Evolutionary conservation across 495 filamentous ascomycete species (phyloP), one percentile per base, ranked within the genome.

Genomic region (Penicillium ucsense): DNA sequence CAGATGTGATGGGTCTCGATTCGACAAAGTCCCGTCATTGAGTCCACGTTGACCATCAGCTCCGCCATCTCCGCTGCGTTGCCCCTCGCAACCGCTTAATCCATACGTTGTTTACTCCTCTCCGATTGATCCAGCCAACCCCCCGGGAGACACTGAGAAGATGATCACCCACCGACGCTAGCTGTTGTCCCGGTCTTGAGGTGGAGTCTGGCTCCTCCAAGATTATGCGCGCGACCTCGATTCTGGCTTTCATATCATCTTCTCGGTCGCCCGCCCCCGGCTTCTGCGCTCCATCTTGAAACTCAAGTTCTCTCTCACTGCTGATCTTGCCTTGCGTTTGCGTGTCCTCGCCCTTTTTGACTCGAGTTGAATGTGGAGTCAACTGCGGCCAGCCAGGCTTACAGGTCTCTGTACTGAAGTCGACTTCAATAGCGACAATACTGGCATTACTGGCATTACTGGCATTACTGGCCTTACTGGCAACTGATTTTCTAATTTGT

Each of bases 41-140:
- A 45, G 38, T 36, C 45, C 46, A 49, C 37, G 36, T 53, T 60
- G 42, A 62, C 60, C 60, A 55, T 55, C 48, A 54, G 45, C 45
- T 44, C 36, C 48, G 38, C 36, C 31, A 3, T 10, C 41, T 31
- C 41, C 41, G 41, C 41, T 20, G 28, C 49, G 67, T 71, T 71
- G 68, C 68, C 68, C 64, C 52, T 51, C 49, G 62, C 68, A 70
- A 72, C 68, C 49, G 41, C 50, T 31, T 47, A 49, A 44, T 49
- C 55, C 56, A 56, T 60, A 64, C 54, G 44, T 52, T 71, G 67
- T 71, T 71, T 71, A 68, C 63, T 50, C 54, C 50, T 52, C 59
- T 51, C 45, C 40, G 35, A 35, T 38, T 38, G 33, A 48, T 50
- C 48, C 59, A 59, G 49, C 59, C 56, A 60, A 60, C 54, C 53